Percentiles rank a stretch among this genome's conserved stretches.
Evolutionary conservation across 2,329 filamentous ascomycete genomes (phyloP).

Genomic region (Fusarium algeriense): DNA sequence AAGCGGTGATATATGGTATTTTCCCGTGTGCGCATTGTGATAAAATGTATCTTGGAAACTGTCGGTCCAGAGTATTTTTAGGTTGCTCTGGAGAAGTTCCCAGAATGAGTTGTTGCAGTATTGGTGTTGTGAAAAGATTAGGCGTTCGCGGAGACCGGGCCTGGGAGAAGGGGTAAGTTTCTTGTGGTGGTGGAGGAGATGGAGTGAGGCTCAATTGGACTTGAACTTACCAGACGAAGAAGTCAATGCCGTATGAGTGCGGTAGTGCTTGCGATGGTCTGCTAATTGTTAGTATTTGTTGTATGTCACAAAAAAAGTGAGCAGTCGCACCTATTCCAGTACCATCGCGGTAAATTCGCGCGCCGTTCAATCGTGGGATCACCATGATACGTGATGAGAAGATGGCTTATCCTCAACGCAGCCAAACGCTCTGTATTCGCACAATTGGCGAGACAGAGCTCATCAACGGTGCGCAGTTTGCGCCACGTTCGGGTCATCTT

Average conservation of each 20-base stretch:
- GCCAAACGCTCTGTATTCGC: constrained; percentile 43
- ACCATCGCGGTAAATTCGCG: constrained; percentile 45
- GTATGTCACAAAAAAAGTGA: fast-evolving
- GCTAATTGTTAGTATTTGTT: background rate
- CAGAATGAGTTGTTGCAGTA: constrained; percentile 50
- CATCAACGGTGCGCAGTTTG: constrained; percentile 44
- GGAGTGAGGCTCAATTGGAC: background rate
- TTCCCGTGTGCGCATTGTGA: constrained; percentile 42
- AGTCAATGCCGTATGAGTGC: constrained; percentile 50
- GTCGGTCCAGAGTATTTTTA: constrained; percentile 46
- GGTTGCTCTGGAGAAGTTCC: constrained; percentile 39
- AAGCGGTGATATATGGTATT: constrained; percentile 40
- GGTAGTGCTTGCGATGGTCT: constrained; percentile 48
- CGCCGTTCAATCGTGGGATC: constrained; percentile 41
- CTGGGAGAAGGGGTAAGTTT: constrained; percentile 15
- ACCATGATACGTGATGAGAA: constrained; percentile 45
- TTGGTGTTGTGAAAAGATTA: constrained; percentile 48
- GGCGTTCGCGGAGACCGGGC: constrained; percentile 49
- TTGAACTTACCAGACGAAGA: constrained; percentile 48
- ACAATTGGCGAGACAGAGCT: constrained; percentile 41
- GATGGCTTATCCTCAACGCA: constrained; percentile 43
- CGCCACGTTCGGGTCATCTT: constrained; percentile 47
- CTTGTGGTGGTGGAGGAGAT: background rate
- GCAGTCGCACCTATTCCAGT: constrained; percentile 41
- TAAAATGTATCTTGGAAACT: constrained; percentile 46